Base-by-base conservation (phyloP, 75 land plant species). In the Selaginella moellendorffii region DNA sequence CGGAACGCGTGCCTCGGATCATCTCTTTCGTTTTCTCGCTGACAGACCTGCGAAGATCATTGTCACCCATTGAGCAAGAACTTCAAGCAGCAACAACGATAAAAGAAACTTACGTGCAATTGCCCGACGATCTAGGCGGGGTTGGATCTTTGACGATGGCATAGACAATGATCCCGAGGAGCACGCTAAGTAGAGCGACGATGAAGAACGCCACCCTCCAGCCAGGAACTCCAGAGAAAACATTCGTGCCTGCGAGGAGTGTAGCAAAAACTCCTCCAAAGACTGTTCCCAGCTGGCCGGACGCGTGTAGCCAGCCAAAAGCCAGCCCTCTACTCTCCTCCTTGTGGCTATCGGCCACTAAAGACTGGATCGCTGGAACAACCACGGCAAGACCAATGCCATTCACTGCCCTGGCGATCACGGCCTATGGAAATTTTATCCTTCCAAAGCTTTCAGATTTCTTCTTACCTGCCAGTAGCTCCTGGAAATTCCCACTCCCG, bases 401-500 rank as follows among this genome's bases (percentile, higher is more conserved):
- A 54, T 64, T 71, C 29, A 71, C 27, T 26, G 31, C 72, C 31
- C 64, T 64, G 10, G 31, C 54, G 18, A 71, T 53, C 19, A 53
- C 72, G 21, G 31, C 72, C 68, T 36, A 14, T 36, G 5, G 5
- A 36, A 36, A 36, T 36, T 14, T 5, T 36, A 36, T 36, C 5
- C 46, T 36, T 36, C 5, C 46, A 36, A 36, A 36, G 5, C 5
- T 36, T 36, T 36, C n/a, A n/a, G 46, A 36, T 5, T 36, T 36
- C 46, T 36, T 36, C 46, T 36, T 31, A 87, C 92, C 88, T 87
- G 83, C 53, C 68, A 52, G 75, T 75, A 88, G 24, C 83, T 74
- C 53, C 75, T 62, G 53, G 90, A 88, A 36, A 82, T 20, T 53
- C 79, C 93, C 53, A 85, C 83, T 42, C 75, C 73, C 68, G 83